Base-by-base conservation (phyloP, 1,284 basidiomycete genomes). In the Ganoderma resinaceum region DNA sequence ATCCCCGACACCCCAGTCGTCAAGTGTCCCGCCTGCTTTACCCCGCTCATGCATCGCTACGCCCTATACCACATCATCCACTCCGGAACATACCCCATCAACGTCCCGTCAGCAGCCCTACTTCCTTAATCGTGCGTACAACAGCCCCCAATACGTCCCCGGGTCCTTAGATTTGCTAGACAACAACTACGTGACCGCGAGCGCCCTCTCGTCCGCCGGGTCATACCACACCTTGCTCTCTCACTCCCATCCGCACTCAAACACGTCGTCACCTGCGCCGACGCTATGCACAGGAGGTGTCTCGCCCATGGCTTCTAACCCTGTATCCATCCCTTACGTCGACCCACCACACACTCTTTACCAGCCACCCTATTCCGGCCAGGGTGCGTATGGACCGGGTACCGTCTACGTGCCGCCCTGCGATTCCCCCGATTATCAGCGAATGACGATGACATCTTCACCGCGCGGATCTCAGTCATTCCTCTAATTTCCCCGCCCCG, bases 381-480 rank as follows among this genome's bases (percentile, higher is more conserved):
- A 66, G 52, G 62, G 69, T 18, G 26, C 60, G 8, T 70, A 63
- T 42, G 62, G 43, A 11, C 29, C 31, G 31, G 53, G 53, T 63
- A 49, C 46, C 26, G 58, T 67, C 35, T 70, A 71, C 60, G 46
- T 70, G 60, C 66, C 77, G n/a, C 79, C 77, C 43, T 76, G 78
- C 66, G 49, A 37, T 14, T 20, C 61, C 11, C 46, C 46, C 52
- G 67, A 59, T 29, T 70, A 69, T 61, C 76, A 82, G 37, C 62
- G 65, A 26, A 42, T 65, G 31, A 65, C 67, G 58, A 65, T 68
- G 29, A 52, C 71, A 18, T 62, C 66, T 6, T 33, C 66, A 16
- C 12, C 70, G 2, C 69, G 68, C 37, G 67, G 62, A 40, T 55
- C 66, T 23, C 68, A 70, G 11, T 46, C 66, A 8, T 70, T 64